Evolutionary conservation across 2,329 filamentous ascomycete species (phyloP).

Genomic region (Stylonectria norvegica): DNA sequence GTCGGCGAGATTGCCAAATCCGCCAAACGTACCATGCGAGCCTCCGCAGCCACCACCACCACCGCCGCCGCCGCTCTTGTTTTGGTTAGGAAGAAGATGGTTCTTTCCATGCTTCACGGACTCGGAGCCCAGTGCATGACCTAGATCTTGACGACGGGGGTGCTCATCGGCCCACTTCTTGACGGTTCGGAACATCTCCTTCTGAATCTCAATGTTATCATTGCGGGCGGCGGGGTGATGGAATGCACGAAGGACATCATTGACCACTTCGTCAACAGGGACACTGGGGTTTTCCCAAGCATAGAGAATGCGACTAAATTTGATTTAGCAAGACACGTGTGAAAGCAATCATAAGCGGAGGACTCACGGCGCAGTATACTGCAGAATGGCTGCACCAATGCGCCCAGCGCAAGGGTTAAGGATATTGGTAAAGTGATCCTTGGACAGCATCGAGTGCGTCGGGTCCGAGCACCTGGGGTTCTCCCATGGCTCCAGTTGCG

Average conservation of each 20-base stretch:
- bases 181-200: slow-evolving; percentile 85
- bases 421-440: slow-evolving; percentile 79
- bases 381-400: slow-evolving; percentile 70
- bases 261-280: slow-evolving; percentile 75
- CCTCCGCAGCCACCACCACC: slow-evolving; percentile 33
- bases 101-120: slow-evolving; percentile 83
- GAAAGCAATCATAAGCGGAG: background rate
- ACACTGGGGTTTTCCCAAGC: slow-evolving; percentile 89
- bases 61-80: slow-evolving; percentile 27
- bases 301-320: slow-evolving; percentile 68
- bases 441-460: slow-evolving; percentile 78
- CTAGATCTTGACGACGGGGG: slow-evolving; percentile 63
- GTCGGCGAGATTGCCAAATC: slow-evolving; percentile 31
- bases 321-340: slow-evolving; percentile 7
- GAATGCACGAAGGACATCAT: slow-evolving; percentile 78
- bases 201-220: slow-evolving; percentile 72
- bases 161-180: slow-evolving; percentile 73
- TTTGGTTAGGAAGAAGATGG: slow-evolving; percentile 51
- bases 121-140: slow-evolving; percentile 74
- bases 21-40: slow-evolving; percentile 43
- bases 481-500: slow-evolving; percentile 78
- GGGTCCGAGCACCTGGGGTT: slow-evolving; percentile 72
- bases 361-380: slow-evolving; percentile 77
- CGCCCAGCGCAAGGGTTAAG: slow-evolving; percentile 74
- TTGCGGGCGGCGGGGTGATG: slow-evolving; percentile 86